Conservation (phyloP, 116 monocot species). For the Thalassia testudinum region DNA sequence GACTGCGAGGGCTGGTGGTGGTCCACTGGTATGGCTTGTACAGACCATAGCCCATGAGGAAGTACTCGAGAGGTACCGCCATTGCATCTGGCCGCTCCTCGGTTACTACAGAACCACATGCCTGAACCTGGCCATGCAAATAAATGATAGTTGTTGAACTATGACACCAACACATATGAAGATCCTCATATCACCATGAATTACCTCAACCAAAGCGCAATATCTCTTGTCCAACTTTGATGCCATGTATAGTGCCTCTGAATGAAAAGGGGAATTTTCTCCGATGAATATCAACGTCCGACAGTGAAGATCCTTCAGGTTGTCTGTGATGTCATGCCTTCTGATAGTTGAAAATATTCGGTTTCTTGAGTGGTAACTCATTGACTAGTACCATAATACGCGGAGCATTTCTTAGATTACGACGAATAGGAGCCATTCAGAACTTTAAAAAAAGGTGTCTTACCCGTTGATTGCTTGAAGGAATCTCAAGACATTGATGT, state of each 20-base stretch:
- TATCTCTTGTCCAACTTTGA: slow-evolving; percentile 61
- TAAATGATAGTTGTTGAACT: background rate
- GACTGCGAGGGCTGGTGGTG: slow-evolving; percentile 69
- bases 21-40: slow-evolving; percentile 42
- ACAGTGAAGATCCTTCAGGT: slow-evolving; percentile 53
- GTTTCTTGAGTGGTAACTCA: too few relatives aligned
- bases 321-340: slow-evolving; percentile 68
- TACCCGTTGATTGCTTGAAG: slow-evolving; percentile 84
- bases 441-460: too few relatives aligned
- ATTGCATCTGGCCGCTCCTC: slow-evolving; percentile 95
- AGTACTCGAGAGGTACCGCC: slow-evolving; percentile 87
- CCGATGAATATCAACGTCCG: slow-evolving; percentile 69
- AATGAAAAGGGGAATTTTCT: slow-evolving; percentile 51
- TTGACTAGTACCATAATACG: background rate
- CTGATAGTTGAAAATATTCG: slow-evolving; percentile 24
- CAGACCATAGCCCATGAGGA: slow-evolving; percentile 80
- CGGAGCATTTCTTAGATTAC: too few relatives aligned
- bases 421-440: too few relatives aligned
- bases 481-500: slow-evolving; percentile 62
- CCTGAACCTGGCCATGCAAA: slow-evolving; percentile 45
- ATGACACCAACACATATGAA: background rate
- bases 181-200: background rate
- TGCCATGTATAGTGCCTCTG: slow-evolving; percentile 59
- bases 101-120: slow-evolving; percentile 88
- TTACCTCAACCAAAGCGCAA: slow-evolving; percentile 71